These are phyloP conservation scores for Ammopiptanthus mongolicus DNA, from an alignment of 306 rosid genomes.

Conservation along the genomic window DNA sequence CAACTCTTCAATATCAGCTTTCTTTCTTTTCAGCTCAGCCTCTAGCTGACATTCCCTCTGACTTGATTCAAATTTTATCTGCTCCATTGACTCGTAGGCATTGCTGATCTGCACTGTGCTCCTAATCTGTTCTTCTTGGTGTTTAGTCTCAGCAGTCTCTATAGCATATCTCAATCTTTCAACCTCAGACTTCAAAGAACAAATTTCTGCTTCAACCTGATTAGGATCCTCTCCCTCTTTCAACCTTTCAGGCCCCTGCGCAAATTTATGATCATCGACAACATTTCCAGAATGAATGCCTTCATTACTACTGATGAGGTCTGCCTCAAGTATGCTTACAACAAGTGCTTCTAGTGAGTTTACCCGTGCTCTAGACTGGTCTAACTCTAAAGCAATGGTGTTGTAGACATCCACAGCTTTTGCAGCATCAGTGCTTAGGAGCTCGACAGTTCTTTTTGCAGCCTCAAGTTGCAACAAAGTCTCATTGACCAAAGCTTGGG, in stretches of 20 bases:
- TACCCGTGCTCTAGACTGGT: constrained; percentile 50
- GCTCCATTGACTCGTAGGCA: constrained; percentile 66
- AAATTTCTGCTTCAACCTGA: constrained; percentile 38
- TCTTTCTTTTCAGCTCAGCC: constrained; percentile 47
- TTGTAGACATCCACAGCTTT: constrained; percentile 48
- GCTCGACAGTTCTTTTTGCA: constrained; percentile 56
- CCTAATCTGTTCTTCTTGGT: constrained; percentile 67
- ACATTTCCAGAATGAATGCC: constrained; percentile 8
- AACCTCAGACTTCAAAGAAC: constrained; percentile 51
- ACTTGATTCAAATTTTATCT: constrained; percentile 51
- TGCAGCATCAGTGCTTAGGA: constrained; percentile 48
- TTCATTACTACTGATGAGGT: constrained; percentile 15
- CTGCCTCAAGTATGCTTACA: constrained; percentile 41
- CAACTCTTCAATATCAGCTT: constrained; percentile 62
- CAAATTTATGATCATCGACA: background rate
- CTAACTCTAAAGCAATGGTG: constrained; percentile 52
- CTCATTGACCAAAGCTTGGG: constrained; percentile 46
- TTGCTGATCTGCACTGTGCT: constrained; percentile 56
- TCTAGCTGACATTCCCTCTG: constrained; percentile 46
- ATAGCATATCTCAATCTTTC: constrained; percentile 43
- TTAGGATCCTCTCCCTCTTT: constrained; percentile 20
- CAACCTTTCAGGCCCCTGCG: constrained; percentile 23
- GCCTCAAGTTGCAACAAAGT: constrained; percentile 68
- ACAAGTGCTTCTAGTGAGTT: constrained; percentile 53
- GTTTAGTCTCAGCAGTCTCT: constrained; percentile 65